phyloP scores from a whole-genome alignment of 805 yeast species.

The Cyberlindnera petersonii region DNA sequence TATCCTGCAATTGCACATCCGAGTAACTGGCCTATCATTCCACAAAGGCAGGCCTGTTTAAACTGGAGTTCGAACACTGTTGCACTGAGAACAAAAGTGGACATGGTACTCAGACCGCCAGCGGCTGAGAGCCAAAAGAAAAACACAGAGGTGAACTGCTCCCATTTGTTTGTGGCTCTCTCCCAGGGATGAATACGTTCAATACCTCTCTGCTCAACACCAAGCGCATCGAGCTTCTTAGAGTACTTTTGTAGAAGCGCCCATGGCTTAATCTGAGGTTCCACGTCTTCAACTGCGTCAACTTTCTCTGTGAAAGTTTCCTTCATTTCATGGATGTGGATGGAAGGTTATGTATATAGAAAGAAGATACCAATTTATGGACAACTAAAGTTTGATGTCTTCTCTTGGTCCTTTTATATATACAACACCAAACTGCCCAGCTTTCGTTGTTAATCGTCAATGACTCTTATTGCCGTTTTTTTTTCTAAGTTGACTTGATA shows the following conservation, averaged over 20 bases:
- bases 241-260: slow-evolving; percentile 33
- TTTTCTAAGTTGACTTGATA: too few species aligned
- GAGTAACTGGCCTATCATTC: slow-evolving; percentile 56
- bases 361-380: too few species aligned
- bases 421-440: too few species aligned
- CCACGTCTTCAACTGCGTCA: slow-evolving; percentile 2
- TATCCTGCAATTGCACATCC: slow-evolving; percentile 81
- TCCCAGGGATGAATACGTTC: slow-evolving; percentile 70
- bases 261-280: slow-evolving; percentile 24
- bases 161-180: slow-evolving; percentile 39
- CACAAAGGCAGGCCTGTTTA: slow-evolving; percentile 56
- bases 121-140: slow-evolving; percentile 85
- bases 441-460: too few species aligned
- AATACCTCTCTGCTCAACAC: slow-evolving; percentile 79
- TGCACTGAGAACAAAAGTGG: slow-evolving; percentile 76
- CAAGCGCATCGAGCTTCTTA: slow-evolving; percentile 44
- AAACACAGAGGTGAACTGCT: slow-evolving; percentile 43
- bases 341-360: too few species aligned
- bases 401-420: too few species aligned
- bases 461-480: too few species aligned
- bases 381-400: too few species aligned
- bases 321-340: too few species aligned
- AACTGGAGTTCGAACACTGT: slow-evolving; percentile 66
- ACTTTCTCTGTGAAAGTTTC: slow-evolving; percentile 9
- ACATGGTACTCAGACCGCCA: slow-evolving; percentile 88